phyloP scores from a whole-genome alignment of 2,329 filamentous ascomycete genomes.

The Ophiostoma sp. region DNA sequence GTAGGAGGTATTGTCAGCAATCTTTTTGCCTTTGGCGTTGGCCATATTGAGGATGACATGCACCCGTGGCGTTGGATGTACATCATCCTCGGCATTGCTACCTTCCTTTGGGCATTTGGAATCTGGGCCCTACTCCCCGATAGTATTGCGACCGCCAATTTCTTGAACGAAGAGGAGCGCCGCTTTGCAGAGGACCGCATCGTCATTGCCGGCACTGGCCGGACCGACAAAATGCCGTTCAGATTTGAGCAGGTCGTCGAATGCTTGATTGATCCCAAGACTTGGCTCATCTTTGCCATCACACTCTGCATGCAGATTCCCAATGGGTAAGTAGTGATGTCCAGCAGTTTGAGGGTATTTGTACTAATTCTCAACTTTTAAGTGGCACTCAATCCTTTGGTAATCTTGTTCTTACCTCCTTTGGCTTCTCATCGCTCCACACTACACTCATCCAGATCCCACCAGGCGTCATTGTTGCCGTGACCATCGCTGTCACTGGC shows the following conservation, averaged over 20 bases:
- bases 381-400: slow-evolving; percentile 14
- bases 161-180: slow-evolving; percentile 3
- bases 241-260: not conserved
- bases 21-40: slow-evolving; percentile 9
- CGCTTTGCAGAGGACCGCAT: not conserved
- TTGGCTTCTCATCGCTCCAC: slow-evolving; percentile 5
- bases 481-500: slow-evolving; percentile 1
- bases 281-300: slow-evolving; percentile 14
- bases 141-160: not conserved
- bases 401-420: slow-evolving; percentile 9
- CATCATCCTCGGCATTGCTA: slow-evolving; percentile 5
- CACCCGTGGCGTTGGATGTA: slow-evolving; percentile 16
- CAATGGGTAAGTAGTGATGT: not conserved
- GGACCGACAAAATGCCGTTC: slow-evolving; percentile 9
- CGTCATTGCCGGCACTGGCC: slow-evolving; percentile 11
- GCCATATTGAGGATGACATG: slow-evolving; percentile 9
- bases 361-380: not conserved
- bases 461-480: slow-evolving; percentile 10
- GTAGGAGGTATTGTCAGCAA: slow-evolving; percentile 11
- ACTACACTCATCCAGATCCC: slow-evolving; percentile 12
- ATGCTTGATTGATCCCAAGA: slow-evolving; percentile 10
- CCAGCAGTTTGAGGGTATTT: not conserved
- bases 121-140: slow-evolving; percentile 9
- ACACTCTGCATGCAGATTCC: slow-evolving; percentile 15
- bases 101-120: slow-evolving; percentile 8